Conservation (phyloP, 2,329 filamentous ascomycete species). For the Clarireedia hainanense region DNA sequence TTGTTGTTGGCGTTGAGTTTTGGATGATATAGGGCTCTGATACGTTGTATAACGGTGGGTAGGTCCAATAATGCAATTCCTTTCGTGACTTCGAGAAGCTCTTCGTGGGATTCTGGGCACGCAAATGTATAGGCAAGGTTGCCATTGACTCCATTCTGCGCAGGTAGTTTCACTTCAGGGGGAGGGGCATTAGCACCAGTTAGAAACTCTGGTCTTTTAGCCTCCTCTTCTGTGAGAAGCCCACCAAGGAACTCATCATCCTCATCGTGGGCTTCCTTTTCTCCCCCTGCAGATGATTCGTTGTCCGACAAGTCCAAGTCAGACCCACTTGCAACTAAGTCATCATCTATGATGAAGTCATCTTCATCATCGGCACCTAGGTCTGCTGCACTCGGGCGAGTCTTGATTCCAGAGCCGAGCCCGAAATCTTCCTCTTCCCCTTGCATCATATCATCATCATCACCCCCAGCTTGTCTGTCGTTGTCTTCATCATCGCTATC, state of each 20-base stretch:
- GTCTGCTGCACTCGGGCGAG: constrained; percentile 39
- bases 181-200: constrained; percentile 37
- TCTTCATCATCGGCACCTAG: constrained; percentile 86
- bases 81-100: constrained; percentile 60
- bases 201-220: constrained; percentile 44
- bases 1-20: constrained; percentile 83
- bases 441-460: constrained; percentile 37
- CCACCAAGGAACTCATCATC: constrained; percentile 69
- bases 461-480: background rate
- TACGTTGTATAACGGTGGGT: constrained; percentile 76
- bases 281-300: constrained; percentile 36
- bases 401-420: constrained; percentile 50
- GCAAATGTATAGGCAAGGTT: constrained; percentile 75
- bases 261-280: constrained; percentile 35
- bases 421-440: constrained; percentile 54
- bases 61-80: constrained; percentile 56
- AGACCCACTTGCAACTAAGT: constrained; percentile 76
- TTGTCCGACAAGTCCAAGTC: constrained; percentile 52
- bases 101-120: constrained; percentile 71
- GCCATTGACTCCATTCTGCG: constrained; percentile 33
- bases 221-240: constrained; percentile 52
- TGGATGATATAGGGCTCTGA: constrained; percentile 86
- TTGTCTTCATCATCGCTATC: constrained; percentile 55
- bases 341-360: constrained; percentile 84
- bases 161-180: constrained; percentile 33